Evolutionary conservation across 1,284 basidiomycete species (phyloP), one percentile per base, ranked within the genome.

Genomic region (Tausonia pullulans): DNA sequence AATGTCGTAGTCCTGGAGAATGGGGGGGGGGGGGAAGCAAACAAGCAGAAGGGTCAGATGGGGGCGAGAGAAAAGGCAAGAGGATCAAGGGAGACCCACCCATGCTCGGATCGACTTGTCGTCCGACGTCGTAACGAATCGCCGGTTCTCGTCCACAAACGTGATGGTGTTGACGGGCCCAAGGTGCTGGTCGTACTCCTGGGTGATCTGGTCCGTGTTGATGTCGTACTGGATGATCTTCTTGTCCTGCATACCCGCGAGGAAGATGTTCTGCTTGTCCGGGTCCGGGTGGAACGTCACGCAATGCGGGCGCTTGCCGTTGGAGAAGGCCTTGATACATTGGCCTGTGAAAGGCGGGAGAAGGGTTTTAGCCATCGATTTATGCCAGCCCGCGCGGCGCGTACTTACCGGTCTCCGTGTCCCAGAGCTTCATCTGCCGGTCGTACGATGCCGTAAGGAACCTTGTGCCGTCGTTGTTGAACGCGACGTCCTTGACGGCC

Each of bases 211-310:
- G 45, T 87, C 88, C 27, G 88, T 85, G 72, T 89, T 86, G 73
- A 92, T 89, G 74, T 99, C 95, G 74, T 94, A 98, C 90, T 95
- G 95, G 44, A 98, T 88, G 69, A 98, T 96, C 78, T 98, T 98
- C 79, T 98, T 98, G 78, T 98, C 95, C 61, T 88, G 90, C 94
- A 98, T 99, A 69, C 96, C 96, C 53, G 95, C 92, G 50, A 99
- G 79, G 81, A 98, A 98, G 66, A 94, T 87, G 74, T 98, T 81
- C 73, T 97, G 93, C 76, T 98, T 97, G 72, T 97, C 93, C 61
- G 87, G 82, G 74, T 97, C 93, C 5, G 96, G 96, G 76, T 98
- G 88, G 80, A 97, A 98, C 64, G 86, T 85, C 62, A 98, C 82
- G 64, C 93, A 90, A 74, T 98, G 93, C 13, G 96, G 91, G 16